These are phyloP conservation scores for Echites panduratus DNA, from an alignment of 257 asterid genomes.

Conservation along the genomic window DNA sequence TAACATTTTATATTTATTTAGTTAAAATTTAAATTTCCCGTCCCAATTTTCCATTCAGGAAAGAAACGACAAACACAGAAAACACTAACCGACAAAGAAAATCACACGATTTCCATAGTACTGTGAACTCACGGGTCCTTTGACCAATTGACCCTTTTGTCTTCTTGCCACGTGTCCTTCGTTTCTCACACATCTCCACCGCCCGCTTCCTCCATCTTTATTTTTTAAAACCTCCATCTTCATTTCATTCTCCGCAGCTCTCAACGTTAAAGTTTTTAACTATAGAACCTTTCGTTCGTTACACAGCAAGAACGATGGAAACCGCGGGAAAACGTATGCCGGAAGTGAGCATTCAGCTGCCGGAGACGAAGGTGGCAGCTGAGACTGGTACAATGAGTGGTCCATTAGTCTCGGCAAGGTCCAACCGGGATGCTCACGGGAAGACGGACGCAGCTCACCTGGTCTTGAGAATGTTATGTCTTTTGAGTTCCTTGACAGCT, in stretches of 20 bases:
- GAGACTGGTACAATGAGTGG: constrained; percentile 34
- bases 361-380: constrained; percentile 41
- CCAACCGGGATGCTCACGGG: constrained; percentile 14
- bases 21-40: too few species aligned
- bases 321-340: constrained; percentile 28
- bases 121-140: constrained; percentile 12
- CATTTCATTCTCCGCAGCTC: background rate
- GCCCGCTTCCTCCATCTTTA: background rate
- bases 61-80: background rate
- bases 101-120: background rate
- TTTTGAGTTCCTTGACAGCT: constrained; percentile 49
- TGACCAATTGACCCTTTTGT: background rate
- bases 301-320: constrained; percentile 16
- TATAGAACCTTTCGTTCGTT: background rate
- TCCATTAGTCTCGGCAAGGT: constrained; percentile 19
- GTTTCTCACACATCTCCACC: background rate
- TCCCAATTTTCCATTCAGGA: background rate
- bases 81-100: background rate
- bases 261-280: background rate
- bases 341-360: constrained; percentile 56
- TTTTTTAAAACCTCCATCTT: background rate
- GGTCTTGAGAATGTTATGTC: constrained; percentile 42
- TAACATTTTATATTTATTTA: too few species aligned
- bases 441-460: constrained; percentile 46
- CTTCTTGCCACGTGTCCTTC: constrained; percentile 1